Conservation (phyloP, 805 yeast genomes). For the Candida ortonii region DNA sequence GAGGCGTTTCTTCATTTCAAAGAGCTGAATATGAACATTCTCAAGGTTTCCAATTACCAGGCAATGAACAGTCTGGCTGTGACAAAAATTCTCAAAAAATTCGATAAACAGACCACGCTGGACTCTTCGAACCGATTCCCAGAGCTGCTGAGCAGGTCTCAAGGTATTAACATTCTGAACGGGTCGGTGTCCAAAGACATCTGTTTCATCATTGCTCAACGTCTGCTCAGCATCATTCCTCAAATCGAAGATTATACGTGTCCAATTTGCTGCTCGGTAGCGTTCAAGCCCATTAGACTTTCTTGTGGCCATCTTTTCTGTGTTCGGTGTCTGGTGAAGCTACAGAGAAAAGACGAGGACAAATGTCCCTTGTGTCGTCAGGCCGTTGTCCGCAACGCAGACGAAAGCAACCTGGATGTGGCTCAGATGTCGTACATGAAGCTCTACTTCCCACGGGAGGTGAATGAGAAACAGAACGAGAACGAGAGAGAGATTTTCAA, state of each 20-base stretch:
- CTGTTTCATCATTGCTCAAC: slow-evolving; percentile 52
- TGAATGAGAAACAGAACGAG: slow-evolving; percentile 56
- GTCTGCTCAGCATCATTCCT: slow-evolving; percentile 58
- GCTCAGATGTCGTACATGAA: slow-evolving; percentile 53
- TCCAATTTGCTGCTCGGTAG: slow-evolving; percentile 68
- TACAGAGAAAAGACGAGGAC: slow-evolving; percentile 55
- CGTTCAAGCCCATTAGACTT: slow-evolving; percentile 67
- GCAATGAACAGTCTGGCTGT: slow-evolving; percentile 62
- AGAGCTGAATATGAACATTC: slow-evolving; percentile 49
- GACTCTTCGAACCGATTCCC: slow-evolving; percentile 48
- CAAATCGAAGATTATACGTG: slow-evolving; percentile 75
- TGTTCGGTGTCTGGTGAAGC: slow-evolving; percentile 65
- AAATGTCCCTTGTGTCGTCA: slow-evolving; percentile 69
- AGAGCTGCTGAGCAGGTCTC: slow-evolving; percentile 18
- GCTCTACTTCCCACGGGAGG: slow-evolving; percentile 63
- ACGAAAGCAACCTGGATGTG: slow-evolving; percentile 55
- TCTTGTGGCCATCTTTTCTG: slow-evolving; percentile 69
- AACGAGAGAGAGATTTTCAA: slow-evolving; percentile 47
- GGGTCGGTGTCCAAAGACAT: slow-evolving; percentile 50
- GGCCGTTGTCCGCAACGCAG: slow-evolving; percentile 54
- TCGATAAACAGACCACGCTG: slow-evolving; percentile 67
- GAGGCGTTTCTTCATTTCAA: slow-evolving; percentile 49
- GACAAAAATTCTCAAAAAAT: slow-evolving; percentile 67
- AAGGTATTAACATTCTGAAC: slow-evolving; percentile 21
- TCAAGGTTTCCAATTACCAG: slow-evolving; percentile 59